Evolutionary conservation across 768 basidiomycete species (phyloP), one percentile per base, ranked within the genome.

Genomic region (Paxillus rubicundulus): DNA sequence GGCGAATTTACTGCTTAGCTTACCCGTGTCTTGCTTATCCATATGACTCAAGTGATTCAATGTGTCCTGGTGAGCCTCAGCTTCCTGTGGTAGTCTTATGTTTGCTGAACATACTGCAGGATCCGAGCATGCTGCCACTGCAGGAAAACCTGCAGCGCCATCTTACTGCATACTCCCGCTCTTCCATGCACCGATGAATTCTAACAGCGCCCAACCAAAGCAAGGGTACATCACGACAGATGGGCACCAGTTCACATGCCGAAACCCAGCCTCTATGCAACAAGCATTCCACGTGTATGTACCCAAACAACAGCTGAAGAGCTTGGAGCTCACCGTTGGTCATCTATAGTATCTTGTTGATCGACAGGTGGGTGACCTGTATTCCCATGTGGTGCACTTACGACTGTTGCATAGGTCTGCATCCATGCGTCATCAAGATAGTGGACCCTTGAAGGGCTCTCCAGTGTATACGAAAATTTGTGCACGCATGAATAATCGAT

Each of bases 241-340:
- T 53, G 84, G 84, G 0, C 84, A 85, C 57, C 56, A 71, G 9
- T 86, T 81, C 56, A 45, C 55, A 1, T 85, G 83, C 62, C 72
- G 58, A 39, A 81, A 84, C 57, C 84, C 84, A 4, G 69, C 64
- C 7, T 60, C 74, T 10, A 53, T 72, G 55, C 76, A 75, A 10
- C 81, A 79, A 54, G 70, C 82, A 0, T 84, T 80, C 62, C 83
- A 85, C 58, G 79, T 86, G 81, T 84, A 64, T 20, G 81, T 73
- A 2, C 6, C 37, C 8, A 9, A 17, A n/a, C 6, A 2, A 24
- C 10, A 38, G 4, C 13, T 4, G n/a, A 13, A 9, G 13, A 33
- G 2, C 5, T n/a, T 12, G 17, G 13, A 33, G 12, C 33, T 33
- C 37, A 38, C 37, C 6, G 9, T n/a, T 38, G 37, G 7, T 17